Evolutionary conservation across 495 filamentous ascomycete species (phyloP), one percentile per base, ranked within the genome.

Genomic region (Astrothelium subdiscretum): DNA sequence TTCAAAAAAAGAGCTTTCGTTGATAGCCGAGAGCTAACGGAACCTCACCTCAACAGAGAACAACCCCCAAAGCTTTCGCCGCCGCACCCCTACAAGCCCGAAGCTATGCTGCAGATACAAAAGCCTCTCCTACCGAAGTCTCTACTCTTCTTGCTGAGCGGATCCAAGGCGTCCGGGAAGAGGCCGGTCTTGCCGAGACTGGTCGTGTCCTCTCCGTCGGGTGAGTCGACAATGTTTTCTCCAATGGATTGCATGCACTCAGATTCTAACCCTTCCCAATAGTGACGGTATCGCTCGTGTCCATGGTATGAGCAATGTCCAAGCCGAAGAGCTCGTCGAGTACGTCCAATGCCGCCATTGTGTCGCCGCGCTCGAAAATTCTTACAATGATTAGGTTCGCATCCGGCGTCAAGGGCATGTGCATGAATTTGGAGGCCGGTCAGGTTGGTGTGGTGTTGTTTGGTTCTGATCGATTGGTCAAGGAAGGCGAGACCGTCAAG

Each of bases 241-340:
- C 57, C 32, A 35, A 31, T 31, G 59, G 63, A 43, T 8, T 27
- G 68, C 24, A 67, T 64, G 57, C 67, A 58, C 51, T 38, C 62
- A 0, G 62, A 71, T 69, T 65, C 79, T 83, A 71, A 83, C 60
- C 26, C 35, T 58, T 57, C 32, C 67, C 29, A 66, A 75, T 69
- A 98, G 94, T 91, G 94, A 98, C 80, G 94, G 94, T 96, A 98
- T 98, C 74, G 94, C 94, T 76, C 92, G 95, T 89, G 94, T 98
- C 68, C 91, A 98, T 78, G 94, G 94, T 75, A 95, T 98, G 90
- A 89, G 83, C 88, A 97, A 97, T 78, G 94, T 98, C 80, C 94
- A 98, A 83, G 94, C 94, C 74, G 94, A 98, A 80, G 94, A 98
- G 85, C 87, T 98, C 75, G 94, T 98, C 74, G 95, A 98, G 94